Evolutionary conservation across 2,329 filamentous ascomycete species (phyloP), one percentile per base, ranked within the genome.

Genomic region (Neonectria hederae): DNA sequence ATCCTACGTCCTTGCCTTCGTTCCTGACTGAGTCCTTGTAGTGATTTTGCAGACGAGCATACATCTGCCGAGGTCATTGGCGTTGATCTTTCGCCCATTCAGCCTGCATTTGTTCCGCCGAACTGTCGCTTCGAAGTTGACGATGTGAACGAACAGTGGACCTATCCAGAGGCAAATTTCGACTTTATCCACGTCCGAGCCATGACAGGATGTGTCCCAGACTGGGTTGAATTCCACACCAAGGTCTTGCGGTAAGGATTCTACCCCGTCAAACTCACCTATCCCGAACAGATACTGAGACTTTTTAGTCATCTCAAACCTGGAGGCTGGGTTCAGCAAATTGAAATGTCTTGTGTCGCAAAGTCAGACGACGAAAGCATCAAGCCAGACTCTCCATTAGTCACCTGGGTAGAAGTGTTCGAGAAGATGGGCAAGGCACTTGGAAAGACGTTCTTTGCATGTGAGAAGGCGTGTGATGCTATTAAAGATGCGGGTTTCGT

Each of bases 71-170:
- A 74, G 78, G 85, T 77, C n/a, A 81, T 82, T 52, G 86, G 86
- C 24, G 83, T 84, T 3, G 86, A 89, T 70, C 78, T 89, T 2
- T 87, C 84, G 13, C 86, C 38, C 8, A 42, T 87, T 17, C 86
- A 89, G 65, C 85, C 86, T 5, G 77, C 78, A 21, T 85, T 78
- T 76, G 83, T 89, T 2, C 87, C 88, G 1, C 81, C 83, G 49
- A 91, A 90, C 70, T 86, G 89, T 63, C 83, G 84, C 66, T 91
- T 90, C 64, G 82, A 89, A 64, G 83, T 90, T 43, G 88, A 90
- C 74, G 87, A 91, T 71, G 83, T 86, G 46, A 86, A 87, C 71
- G 80, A 75, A 21, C 75, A 79, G 4, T 83, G 79, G 79, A 85
- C 77, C 75, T 87, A 77, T 32, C 78, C 82, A 1, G 72, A 79